Evolutionary conservation across 208 protist genomes (phyloP).

Genomic region (Wallacemonas sp.): DNA sequence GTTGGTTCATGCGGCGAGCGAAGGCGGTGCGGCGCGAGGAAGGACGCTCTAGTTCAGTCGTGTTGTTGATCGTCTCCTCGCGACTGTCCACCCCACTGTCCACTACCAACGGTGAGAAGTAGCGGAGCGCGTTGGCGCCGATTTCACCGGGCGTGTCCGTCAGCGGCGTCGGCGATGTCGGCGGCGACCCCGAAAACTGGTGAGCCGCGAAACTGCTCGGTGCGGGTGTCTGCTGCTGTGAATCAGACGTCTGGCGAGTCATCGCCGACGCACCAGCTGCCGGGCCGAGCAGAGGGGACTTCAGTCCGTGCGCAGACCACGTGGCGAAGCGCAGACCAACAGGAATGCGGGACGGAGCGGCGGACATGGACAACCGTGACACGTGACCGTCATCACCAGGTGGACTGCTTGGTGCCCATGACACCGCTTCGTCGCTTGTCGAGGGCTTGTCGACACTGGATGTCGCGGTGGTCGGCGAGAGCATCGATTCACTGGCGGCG

Average conservation of each 20-base stretch:
- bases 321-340: background rate
- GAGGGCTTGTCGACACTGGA: no score
- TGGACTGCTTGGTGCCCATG: no score
- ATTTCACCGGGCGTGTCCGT: background rate
- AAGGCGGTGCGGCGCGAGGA: background rate
- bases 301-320: no score
- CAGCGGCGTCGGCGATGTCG: background rate
- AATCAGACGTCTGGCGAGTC: no score
- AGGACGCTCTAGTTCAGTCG: background rate
- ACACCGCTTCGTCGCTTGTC: background rate
- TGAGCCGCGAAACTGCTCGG: background rate
- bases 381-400: background rate
- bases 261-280: no score
- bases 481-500: no score
- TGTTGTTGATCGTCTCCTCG: background rate
- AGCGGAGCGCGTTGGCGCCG: background rate
- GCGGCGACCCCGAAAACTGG: background rate
- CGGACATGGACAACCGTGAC: background rate
- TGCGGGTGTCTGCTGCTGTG: no score
- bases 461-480: no score
- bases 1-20: slow-evolving; percentile 1
- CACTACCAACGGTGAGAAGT: background rate
- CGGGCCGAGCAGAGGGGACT: no score
- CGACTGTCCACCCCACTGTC: background rate
- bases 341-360: background rate